phyloP scores from a whole-genome alignment of 2,329 filamentous ascomycete species.

The Paraphoma sp. region DNA sequence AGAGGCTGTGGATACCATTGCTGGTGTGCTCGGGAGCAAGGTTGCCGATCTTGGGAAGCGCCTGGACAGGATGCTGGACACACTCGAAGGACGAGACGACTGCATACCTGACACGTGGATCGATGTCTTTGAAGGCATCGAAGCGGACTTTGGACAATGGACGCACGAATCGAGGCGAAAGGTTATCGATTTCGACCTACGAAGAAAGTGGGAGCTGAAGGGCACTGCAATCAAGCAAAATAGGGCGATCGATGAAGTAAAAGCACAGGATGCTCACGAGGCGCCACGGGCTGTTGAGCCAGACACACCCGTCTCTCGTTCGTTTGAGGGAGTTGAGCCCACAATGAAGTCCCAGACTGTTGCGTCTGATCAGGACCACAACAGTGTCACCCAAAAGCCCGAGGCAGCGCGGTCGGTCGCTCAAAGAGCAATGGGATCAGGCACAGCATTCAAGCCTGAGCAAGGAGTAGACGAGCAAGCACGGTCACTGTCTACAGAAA shows the following conservation, averaged over 20 bases:
- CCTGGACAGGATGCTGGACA: conserved; percentile 86
- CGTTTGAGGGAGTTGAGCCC: no score
- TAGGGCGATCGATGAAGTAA: conserved; percentile 3
- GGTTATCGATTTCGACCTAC: conserved; percentile 69
- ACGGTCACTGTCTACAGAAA: background rate
- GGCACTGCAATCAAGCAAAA: conserved; percentile 2
- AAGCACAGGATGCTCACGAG: conserved; percentile 2
- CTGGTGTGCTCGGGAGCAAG: conserved; percentile 69
- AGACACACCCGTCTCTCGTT: no score
- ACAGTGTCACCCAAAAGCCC: no score
- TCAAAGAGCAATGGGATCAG: background rate
- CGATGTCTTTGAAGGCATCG: conserved; percentile 80
- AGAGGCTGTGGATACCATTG: conserved; percentile 60
- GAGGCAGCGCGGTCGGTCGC: background rate
- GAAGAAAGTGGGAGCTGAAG: conserved; percentile 28
- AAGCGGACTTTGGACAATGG: conserved; percentile 82
- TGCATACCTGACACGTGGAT: conserved; percentile 88
- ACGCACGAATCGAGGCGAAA: conserved; percentile 76
- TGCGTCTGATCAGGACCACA: no score
- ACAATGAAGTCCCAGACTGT: no score
- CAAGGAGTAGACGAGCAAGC: background rate
- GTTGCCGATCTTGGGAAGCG: conserved; percentile 73
- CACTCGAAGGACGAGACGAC: conserved; percentile 82
- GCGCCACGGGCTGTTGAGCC: no score
- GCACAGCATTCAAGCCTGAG: background rate